Evolutionary conservation across 257 asterid genomes (phyloP), one percentile per base, ranked within the genome.

Genomic region (Lavandula angustifolia): DNA sequence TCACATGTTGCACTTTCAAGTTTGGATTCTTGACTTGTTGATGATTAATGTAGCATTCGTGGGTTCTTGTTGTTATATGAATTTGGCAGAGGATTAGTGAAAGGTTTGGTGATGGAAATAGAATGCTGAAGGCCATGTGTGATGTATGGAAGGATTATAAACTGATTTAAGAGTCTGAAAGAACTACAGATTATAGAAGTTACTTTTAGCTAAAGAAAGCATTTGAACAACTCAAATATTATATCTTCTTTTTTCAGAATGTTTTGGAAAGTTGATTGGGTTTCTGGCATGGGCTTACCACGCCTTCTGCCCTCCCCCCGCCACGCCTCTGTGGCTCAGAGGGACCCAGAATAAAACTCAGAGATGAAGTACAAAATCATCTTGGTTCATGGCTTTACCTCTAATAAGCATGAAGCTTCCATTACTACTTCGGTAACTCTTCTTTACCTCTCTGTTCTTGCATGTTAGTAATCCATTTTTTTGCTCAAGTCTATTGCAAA

Each of bases 301-400:
- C 58, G 74, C 77, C 38, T 64, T 83, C 7, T 55, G 68, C 43
- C 92, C 97, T 66, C 91, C 97, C 97, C 27, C 69, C 85, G 5
- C 87, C 95, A 1, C 78, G 70, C 43, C 69, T 79, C 9, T 84
- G 96, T 80, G 95, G 94, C 43, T 84, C 91, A 40, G 80, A 81
- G 9, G 92, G 85, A 18, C 81, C 96, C n/a, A 50, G 96, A 75
- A 75, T 90, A 60, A 82, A 69, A 67, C 95, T 90, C 38, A 79
- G 92, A 61, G 91, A 87, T 59, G 95, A 79, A 63, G 9, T 85
- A 75, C 66, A 89, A 85, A 78, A 77, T 87, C 74, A 57, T 89
- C 67, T 74, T 77, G 49, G 83, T 83, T 64, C 97, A 87, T 75
- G 91, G 95, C 54, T 89, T 83, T 73, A 70, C 81, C 66, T 71